Conservation (phyloP, 768 basidiomycete species). For the Kwoniella bestiolae region DNA sequence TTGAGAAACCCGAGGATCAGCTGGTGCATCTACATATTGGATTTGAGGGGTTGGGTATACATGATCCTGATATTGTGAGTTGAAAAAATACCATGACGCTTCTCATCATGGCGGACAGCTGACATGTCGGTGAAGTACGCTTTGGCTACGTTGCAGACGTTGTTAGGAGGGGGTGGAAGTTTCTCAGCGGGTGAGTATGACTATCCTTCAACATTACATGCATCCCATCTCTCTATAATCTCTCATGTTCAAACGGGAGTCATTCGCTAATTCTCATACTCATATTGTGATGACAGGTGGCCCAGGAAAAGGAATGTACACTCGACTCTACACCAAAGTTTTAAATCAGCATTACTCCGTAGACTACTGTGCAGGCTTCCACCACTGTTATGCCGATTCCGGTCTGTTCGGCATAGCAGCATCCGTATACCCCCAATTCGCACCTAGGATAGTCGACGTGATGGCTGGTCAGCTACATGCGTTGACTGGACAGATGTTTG, state of each 20-base stretch:
- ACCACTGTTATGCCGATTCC: constrained; percentile 94
- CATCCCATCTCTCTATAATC: too few species aligned
- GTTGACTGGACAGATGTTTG: constrained; percentile 64
- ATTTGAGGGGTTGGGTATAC: constrained; percentile 87
- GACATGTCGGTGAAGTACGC: constrained; percentile 63
- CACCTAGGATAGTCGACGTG: constrained; percentile 72
- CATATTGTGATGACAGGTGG: constrained; percentile 64
- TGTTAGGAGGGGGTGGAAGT: constrained; percentile 92
- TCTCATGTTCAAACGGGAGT: too few species aligned
- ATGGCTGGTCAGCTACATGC: constrained; percentile 85
- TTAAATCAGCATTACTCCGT: constrained; percentile 91
- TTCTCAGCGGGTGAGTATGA: constrained; percentile 80
- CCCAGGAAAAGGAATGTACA: constrained; percentile 99
- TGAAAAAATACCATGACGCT: too few species aligned
- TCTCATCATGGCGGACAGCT: not conserved
- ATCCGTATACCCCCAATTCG: constrained; percentile 72
- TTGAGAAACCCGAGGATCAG: constrained; percentile 62
- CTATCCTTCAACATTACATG: not conserved
- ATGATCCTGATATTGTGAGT: constrained; percentile 76
- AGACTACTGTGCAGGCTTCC: constrained; percentile 95
- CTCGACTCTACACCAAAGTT: constrained; percentile 91
- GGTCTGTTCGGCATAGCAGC: constrained; percentile 91
- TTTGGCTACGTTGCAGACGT: constrained; percentile 89
- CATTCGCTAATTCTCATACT: too few species aligned
- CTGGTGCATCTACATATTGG: constrained; percentile 92